phyloP scores from a whole-genome alignment of 2,329 filamentous ascomycete species.

The Phoma sp. region DNA sequence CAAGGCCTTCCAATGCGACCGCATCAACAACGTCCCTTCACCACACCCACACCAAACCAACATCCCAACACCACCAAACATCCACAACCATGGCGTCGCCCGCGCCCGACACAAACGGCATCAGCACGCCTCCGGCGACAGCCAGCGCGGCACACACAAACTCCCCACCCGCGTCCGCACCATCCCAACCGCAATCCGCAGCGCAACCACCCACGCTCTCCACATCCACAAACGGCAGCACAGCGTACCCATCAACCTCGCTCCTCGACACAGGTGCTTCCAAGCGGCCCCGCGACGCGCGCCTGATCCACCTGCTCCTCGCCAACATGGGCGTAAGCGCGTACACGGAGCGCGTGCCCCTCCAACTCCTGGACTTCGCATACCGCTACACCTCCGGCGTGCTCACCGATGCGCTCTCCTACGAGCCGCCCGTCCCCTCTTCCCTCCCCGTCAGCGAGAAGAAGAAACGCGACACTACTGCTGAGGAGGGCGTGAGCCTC shows the following conservation, averaged over 20 bases:
- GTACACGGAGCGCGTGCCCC: conserved; percentile 81
- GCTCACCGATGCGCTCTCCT: conserved; percentile 64
- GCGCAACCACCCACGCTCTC: conserved; percentile 20
- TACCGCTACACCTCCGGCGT: conserved; percentile 80
- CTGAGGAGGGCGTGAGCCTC: conserved; percentile 60
- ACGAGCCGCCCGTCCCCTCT: conserved; percentile 36
- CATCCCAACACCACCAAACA: not conserved
- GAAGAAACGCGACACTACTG: conserved; percentile 34
- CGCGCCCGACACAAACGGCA: conserved; percentile 45
- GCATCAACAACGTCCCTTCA: not conserved
- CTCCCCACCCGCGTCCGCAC: conserved; percentile 39
- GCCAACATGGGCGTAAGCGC: conserved; percentile 78
- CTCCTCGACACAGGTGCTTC: conserved; percentile 39
- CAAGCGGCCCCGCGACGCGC: conserved; percentile 74
- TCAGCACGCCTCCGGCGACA: conserved; percentile 47
- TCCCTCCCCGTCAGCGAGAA: conserved; percentile 13
- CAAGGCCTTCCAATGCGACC: conserved; percentile 9
- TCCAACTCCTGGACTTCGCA: conserved; percentile 83
- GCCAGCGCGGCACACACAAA: conserved; percentile 37
- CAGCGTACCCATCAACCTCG: conserved; percentile 42
- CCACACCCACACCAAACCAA: not conserved
- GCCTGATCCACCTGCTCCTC: conserved; percentile 79
- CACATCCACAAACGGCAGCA: conserved; percentile 13
- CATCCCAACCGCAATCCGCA: conserved; percentile 28
- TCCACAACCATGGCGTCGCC: conserved; percentile 46